Base-by-base conservation (phyloP, 2,329 filamentous ascomycete species). In the Alternaria metachromatica region DNA sequence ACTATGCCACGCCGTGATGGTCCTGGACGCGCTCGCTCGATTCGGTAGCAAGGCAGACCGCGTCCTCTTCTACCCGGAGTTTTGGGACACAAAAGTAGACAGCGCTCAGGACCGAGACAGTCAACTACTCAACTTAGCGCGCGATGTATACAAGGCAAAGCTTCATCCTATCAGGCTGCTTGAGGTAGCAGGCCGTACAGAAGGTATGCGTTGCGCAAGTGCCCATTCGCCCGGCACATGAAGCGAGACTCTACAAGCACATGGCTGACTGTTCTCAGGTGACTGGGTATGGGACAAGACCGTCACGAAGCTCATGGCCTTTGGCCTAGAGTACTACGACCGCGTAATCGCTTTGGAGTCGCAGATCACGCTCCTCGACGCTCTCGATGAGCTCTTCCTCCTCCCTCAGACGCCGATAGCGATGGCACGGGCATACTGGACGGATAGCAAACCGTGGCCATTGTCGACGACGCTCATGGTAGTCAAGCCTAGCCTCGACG, bases 391-490 rank as follows among this genome's bases (percentile, higher is more conserved):
- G 58, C 83, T 93, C 0, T 93, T 93, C 79, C 84, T 90, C 26
- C 82, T 91, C 2, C 91, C 90, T 0, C 75, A 81, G 1, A 84
- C 86, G 1, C 82, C 86, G 1, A 84, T 90, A 5, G 90, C 90
- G 3, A 89, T 92, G 86, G 89, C 90, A 2, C 86, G 88, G 30
- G 91, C 90, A 9, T 92, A 93, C 76, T 93, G 90, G 90, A 81
- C 88, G 2, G 82, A 86, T 6, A 86, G 86, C 0, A 80, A 84
- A 1, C 82, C 81, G 9, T 82, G 83, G 65, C 82, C 84, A 3
- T 82, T 92, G 11, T 87, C 88, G 0, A 88, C 87, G 3, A 84
- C 89, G 45, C 72, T 92, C 44, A 85, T 91, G 75, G 84, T 92
- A 5, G 80, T 91, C 45, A 81, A 88, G 51, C 90, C 90, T 0